Evolutionary conservation across 108 stramenopile species (phyloP).

Genomic region (Nitzschia inconspicua): DNA sequence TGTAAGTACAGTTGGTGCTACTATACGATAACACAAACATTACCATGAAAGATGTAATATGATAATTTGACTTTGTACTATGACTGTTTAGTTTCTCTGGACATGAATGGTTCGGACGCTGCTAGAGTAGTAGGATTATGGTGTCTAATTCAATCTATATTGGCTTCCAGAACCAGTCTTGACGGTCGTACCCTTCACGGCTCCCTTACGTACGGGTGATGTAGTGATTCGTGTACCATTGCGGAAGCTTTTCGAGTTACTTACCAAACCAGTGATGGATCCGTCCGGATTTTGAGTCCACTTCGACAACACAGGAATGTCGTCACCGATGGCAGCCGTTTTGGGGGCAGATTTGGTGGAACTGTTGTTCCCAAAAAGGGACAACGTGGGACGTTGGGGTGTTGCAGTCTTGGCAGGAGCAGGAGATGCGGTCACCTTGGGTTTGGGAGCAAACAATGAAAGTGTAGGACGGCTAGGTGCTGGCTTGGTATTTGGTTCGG

Average conservation of each 20-base stretch:
- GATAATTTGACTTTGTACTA: too few relatives aligned
- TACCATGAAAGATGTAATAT: too few relatives aligned
- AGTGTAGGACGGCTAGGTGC: conserved; percentile 17
- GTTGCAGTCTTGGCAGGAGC: conserved; percentile 5
- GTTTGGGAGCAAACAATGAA: conserved; percentile 18
- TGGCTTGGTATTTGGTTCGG: conserved; percentile 30
- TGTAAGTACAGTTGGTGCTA: too few relatives aligned
- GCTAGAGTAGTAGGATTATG: too few relatives aligned
- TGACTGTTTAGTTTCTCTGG: too few relatives aligned
- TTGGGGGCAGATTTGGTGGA: background rate
- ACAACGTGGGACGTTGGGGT: conserved; percentile 3
- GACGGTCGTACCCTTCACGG: conserved; percentile 65
- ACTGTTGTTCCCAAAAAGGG: background rate
- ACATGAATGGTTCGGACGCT: too few relatives aligned
- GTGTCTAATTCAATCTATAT: conserved; percentile 64
- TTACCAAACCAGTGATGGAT: conserved; percentile 70
- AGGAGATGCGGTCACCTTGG: conserved; percentile 11
- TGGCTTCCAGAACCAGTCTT: conserved; percentile 79
- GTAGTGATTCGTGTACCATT: conserved; percentile 83
- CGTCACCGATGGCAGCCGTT: conserved; percentile 34
- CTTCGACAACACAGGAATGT: conserved; percentile 68
- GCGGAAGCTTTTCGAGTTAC: conserved; percentile 69
- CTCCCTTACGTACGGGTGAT: conserved; percentile 69
- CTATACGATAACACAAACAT: too few relatives aligned
- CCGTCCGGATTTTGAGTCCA: conserved; percentile 79